Evolutionary conservation across 2,329 filamentous ascomycete genomes (phyloP), one percentile per base, ranked within the genome.

Genomic region (Penicillium thymicola): DNA sequence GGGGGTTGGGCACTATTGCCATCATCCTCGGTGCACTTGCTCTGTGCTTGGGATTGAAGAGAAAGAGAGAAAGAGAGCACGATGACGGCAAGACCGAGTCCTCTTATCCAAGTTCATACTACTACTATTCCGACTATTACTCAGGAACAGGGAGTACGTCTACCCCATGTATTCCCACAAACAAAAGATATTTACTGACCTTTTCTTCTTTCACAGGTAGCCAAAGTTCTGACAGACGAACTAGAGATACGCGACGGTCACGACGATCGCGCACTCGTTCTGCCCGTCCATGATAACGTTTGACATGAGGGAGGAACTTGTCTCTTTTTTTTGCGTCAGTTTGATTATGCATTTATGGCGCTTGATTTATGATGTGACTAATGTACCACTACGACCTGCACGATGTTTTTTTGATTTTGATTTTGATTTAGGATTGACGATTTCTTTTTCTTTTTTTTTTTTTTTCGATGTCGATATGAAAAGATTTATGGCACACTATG

Each of bases 41-140:
- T 11, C 62, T 79, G 18, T 74, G 76, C 43, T 65, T 81, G 42
- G 79, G 78, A 7, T 55, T 81, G 65, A 77, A 73, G 69, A 72
- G 77, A 59, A 71, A 68, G 57, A 71, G 63, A 50, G 65, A 73
- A 37, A 63, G 56, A 23, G 68, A 74, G 30, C 63, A 72, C 25
- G 68, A 73, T 16, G 72, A 76, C 32, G 69, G 72, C 49, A 78
- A 77, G 67, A 76, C 70, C 61, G 65, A 67, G 49, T 72, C 70
- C 47, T 72, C 69, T 23, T 72, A 70, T 64, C 72, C 70, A 36
- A 77, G 72, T 59, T 71, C 70, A 16, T 75, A 76, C 60, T 75
- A 73, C 57, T 72, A 73, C 37, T 78, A 76, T 62, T 74, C 70
- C 27, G 70, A 73, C 50, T 74, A 73, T 59, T 72, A 72, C 55